phyloP scores from a whole-genome alignment of 2,329 filamentous ascomycete genomes.

The Diaporthe nobilis region DNA sequence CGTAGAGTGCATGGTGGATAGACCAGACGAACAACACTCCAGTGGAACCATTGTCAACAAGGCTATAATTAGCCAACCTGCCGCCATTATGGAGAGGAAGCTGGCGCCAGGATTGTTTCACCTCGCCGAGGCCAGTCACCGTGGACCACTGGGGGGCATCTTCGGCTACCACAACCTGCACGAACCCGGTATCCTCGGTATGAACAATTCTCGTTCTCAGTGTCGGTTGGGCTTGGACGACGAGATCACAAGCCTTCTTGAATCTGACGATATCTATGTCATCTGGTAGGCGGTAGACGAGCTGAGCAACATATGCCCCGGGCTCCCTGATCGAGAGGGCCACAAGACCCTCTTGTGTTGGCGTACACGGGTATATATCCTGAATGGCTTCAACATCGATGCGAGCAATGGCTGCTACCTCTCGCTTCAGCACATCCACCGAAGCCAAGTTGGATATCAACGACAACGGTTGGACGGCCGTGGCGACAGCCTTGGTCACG shows the following conservation, averaged over 20 bases:
- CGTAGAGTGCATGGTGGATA: slow-evolving; percentile 70
- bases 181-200: slow-evolving; percentile 57
- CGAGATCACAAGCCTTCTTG: slow-evolving; percentile 58
- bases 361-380: slow-evolving; percentile 68
- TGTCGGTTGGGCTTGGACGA: slow-evolving; percentile 56
- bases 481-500: background rate
- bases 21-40: slow-evolving; percentile 61
- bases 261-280: slow-evolving; percentile 54
- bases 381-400: slow-evolving; percentile 51
- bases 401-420: background rate
- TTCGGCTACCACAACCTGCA: slow-evolving; percentile 62
- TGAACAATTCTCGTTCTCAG: slow-evolving; percentile 66
- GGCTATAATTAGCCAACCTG: background rate
- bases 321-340: slow-evolving; percentile 65
- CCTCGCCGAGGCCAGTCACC: slow-evolving; percentile 55
- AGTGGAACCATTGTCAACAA: background rate
- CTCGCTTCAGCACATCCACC: background rate
- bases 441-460: background rate
- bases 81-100: slow-evolving; percentile 5
- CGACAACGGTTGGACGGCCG: background rate
- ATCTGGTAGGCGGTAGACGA: slow-evolving; percentile 59
- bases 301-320: slow-evolving; percentile 67
- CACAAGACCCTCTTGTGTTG: slow-evolving; percentile 68
- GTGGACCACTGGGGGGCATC: slow-evolving; percentile 54
- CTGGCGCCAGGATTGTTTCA: slow-evolving; percentile 55